phyloP scores from a whole-genome alignment of 257 asterid species.

The Solanum arcanum region DNA sequence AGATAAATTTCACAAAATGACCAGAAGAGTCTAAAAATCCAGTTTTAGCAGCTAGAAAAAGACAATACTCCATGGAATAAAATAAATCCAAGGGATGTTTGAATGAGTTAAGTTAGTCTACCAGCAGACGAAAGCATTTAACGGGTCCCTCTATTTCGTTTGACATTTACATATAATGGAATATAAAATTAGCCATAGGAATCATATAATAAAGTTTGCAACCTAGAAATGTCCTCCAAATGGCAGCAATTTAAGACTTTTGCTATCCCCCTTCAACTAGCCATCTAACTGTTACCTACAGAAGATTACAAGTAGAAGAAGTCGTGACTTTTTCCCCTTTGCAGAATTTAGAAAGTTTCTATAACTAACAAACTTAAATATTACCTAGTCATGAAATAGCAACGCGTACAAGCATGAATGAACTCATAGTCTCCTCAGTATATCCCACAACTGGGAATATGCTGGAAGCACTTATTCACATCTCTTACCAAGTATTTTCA shows the following conservation, averaged over 20 bases:
- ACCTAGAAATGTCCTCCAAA: conserved; percentile 50
- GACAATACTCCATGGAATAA: background rate
- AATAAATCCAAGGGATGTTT: background rate
- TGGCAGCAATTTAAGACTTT: conserved; percentile 50
- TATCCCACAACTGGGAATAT: conserved; percentile 38
- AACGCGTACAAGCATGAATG: conserved; percentile 30
- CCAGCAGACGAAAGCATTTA: background rate
- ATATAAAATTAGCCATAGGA: background rate
- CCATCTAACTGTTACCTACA: conserved; percentile 18
- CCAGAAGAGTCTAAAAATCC: background rate
- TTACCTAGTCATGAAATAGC: conserved; percentile 2
- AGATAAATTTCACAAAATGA: background rate
- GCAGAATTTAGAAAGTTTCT: conserved; percentile 15
- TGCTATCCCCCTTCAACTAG: conserved; percentile 15
- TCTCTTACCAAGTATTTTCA: conserved; percentile 32
- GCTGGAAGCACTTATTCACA: conserved; percentile 48
- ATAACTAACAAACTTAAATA: background rate
- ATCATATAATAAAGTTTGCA: conserved; percentile 19
- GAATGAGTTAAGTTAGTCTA: background rate
- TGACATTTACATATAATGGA: background rate
- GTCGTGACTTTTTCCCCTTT: conserved; percentile 1
- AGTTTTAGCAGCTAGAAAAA: background rate
- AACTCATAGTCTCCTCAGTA: conserved; percentile 42
- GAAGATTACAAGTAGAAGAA: conserved; percentile 31
- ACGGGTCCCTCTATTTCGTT: background rate